These are phyloP conservation scores for Puccinellia tenuiflora DNA, from an alignment of 176 grass and related monocot species.

Conservation along the genomic window DNA sequence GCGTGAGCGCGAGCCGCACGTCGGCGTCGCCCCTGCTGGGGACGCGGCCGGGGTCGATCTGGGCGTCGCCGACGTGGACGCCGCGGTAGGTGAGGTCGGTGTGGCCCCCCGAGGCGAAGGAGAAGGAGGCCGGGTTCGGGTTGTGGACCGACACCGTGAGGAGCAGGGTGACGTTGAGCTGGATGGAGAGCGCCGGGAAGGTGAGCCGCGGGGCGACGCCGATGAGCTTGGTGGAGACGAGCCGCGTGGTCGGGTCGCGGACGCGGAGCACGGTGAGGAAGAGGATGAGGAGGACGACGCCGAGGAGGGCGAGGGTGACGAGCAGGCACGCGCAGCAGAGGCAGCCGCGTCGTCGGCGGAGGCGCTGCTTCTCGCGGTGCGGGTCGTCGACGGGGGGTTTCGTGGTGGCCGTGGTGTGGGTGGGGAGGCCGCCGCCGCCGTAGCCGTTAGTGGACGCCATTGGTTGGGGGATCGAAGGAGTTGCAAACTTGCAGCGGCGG, in stretches of 20 bases:
- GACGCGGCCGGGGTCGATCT: constrained; percentile 39
- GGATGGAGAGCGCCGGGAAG: neutral
- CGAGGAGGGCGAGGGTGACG: constrained; percentile 16
- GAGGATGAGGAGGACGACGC: constrained; percentile 39
- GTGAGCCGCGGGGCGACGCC: constrained; percentile 39
- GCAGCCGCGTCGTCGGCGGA: neutral
- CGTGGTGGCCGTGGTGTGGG: neutral
- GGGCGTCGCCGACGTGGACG: constrained; percentile 38
- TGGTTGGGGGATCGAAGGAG: neutral
- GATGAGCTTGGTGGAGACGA: constrained; percentile 34
- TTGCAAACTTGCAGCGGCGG: neutral
- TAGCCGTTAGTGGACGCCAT: constrained; percentile 23
- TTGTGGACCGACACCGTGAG: constrained; percentile 46
- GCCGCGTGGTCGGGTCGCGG: constrained; percentile 32
- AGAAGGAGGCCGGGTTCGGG: constrained; percentile 69
- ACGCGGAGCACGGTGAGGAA: constrained; percentile 47
- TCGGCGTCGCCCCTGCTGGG: constrained; percentile 38
- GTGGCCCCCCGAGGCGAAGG: constrained; percentile 19
- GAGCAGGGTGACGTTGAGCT: constrained; percentile 60
- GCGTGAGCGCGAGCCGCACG: constrained; percentile 28
- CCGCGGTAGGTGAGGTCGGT: constrained; percentile 44
- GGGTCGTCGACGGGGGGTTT: neutral
- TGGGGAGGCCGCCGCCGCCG: constrained; percentile 2
- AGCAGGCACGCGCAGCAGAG: constrained; percentile 27
- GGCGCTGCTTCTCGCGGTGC: neutral